A percentile compares a stretch with the other conserved stretches of the same genome.
phyloP scores from a whole-genome alignment of 2,329 filamentous ascomycete genomes.

The Xylariaceae sp. region DNA sequence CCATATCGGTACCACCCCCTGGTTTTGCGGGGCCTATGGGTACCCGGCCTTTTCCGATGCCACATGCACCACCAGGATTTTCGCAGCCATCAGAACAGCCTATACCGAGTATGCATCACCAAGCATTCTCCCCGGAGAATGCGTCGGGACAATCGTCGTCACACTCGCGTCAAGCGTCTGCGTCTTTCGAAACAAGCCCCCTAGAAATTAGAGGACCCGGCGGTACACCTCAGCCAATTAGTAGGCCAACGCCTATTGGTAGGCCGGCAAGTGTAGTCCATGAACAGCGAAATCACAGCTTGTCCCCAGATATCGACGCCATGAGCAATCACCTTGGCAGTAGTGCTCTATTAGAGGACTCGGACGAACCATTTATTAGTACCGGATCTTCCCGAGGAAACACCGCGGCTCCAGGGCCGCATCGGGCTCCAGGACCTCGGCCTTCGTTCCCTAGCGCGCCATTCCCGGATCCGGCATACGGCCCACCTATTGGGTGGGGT shows the following conservation, averaged over 20 bases:
- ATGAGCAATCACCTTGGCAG: conserved; percentile 83
- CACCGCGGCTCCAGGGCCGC: conserved; percentile 55
- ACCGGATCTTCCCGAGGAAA: conserved; percentile 47
- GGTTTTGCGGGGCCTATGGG: conserved; percentile 50
- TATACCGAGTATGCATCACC: conserved; percentile 42
- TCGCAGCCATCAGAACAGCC: conserved; percentile 45
- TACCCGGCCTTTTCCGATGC: conserved; percentile 48
- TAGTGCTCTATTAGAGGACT: conserved; percentile 82
- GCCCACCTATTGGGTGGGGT: conserved; percentile 43
- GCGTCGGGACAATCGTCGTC: conserved; percentile 46
- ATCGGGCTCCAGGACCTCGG: conserved; percentile 43
- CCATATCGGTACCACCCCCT: conserved; percentile 53
- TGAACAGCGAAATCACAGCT: conserved; percentile 45
- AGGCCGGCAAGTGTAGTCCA: conserved; percentile 75
- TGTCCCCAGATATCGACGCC: conserved; percentile 66
- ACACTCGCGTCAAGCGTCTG: conserved; percentile 78
- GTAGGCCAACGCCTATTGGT: conserved; percentile 84
- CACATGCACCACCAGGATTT: conserved; percentile 59
- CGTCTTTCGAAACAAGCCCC: conserved; percentile 62
- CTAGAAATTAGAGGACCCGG: conserved; percentile 34
- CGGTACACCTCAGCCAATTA: conserved; percentile 70
- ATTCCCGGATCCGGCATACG: conserved; percentile 48
- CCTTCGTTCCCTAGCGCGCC: conserved; percentile 45
- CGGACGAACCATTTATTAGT: conserved; percentile 56
- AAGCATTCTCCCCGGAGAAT: conserved; percentile 41